Evolutionary conservation across 306 rosid genomes (phyloP), one percentile per base, ranked within the genome.

Genomic region (Pyrus communis): DNA sequence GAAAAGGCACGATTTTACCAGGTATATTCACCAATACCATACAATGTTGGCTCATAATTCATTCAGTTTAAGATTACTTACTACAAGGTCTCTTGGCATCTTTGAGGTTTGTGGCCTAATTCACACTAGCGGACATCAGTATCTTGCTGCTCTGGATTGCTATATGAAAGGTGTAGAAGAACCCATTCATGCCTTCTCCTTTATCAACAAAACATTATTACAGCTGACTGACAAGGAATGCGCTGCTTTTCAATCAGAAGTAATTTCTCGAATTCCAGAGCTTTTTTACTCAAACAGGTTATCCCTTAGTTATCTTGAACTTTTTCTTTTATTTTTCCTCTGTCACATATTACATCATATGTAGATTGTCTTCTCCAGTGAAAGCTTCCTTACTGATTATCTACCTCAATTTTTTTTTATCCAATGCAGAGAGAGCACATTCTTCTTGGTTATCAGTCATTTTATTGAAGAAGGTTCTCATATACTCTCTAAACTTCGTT

Each of bases 31-130:
- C 70, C 45, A 64, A 7, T 64, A 40, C 75, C 79, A 62, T 67
- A 12, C 74, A 59, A 62, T 77, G 59, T 67, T 67, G 43, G 70
- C 73, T 78, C 57, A 28, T 71, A 83, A 78, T 74, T 77, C 57
- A 66, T 73, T 51, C 70, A 71, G 59, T 76, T 74, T 55, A 4
- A 42, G 74, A 28, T 67, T 51, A 76, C 85, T 79, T 77, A 79
- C 69, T 61, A 64, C 66, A 11, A 30, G 57, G 69, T 67, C 22
- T 76, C 33, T 82, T 77, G 59, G 69, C 17, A 45, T 75, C 69
- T 74, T 79, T 31, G 70, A 95, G 99, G 97, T 95, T 85, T 92
- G 97, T 87, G 97, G 97, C 61, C 83, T 95, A 68, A 95, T 95
- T 80, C 91, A 92, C 84, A 86, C 88, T 62, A 81, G 85, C 74